Conservation (phyloP, 257 asterid species). For the Nyctanthes arbortristis region DNA sequence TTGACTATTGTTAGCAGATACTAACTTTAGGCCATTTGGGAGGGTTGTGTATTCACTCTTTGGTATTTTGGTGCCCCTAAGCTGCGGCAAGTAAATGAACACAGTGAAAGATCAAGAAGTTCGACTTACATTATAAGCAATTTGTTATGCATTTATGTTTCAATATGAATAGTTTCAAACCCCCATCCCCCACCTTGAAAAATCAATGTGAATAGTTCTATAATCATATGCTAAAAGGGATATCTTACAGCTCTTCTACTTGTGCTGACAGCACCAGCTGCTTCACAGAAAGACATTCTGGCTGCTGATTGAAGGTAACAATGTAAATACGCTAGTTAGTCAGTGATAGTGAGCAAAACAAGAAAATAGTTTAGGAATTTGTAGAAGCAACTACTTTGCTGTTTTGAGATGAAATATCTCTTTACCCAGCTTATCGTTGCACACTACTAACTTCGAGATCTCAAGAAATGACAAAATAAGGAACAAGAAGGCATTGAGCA, state of each 20-base stretch:
- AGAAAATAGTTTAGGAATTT: neutral
- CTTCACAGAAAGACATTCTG: conserved; percentile 55
- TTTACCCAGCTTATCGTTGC: neutral
- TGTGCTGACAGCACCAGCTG: conserved; percentile 83
- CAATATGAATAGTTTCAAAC: neutral
- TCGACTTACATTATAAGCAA: neutral
- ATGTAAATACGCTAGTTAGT: conserved; percentile 24
- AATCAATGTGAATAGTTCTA: neutral
- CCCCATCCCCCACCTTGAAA: too few species aligned
- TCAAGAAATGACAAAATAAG: too few species aligned
- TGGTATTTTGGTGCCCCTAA: conserved; percentile 85
- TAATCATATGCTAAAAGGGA: neutral
- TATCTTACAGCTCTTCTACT: conserved; percentile 94
- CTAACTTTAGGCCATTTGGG: conserved; percentile 94
- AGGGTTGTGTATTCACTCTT: conserved; percentile 81
- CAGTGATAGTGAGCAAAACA: neutral
- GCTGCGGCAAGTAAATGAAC: conserved; percentile 58
- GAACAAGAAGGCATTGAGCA: too few species aligned
- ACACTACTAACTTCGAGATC: too few species aligned
- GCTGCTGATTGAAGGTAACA: conserved; percentile 55
- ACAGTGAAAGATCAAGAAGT: conserved; percentile 13
- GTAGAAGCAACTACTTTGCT: neutral
- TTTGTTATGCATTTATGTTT: neutral
- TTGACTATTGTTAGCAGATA: conserved; percentile 8
- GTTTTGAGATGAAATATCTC: neutral